Evolutionary conservation across 768 basidiomycete genomes (phyloP).

Genomic region (Collybiopsis luxurians): DNA sequence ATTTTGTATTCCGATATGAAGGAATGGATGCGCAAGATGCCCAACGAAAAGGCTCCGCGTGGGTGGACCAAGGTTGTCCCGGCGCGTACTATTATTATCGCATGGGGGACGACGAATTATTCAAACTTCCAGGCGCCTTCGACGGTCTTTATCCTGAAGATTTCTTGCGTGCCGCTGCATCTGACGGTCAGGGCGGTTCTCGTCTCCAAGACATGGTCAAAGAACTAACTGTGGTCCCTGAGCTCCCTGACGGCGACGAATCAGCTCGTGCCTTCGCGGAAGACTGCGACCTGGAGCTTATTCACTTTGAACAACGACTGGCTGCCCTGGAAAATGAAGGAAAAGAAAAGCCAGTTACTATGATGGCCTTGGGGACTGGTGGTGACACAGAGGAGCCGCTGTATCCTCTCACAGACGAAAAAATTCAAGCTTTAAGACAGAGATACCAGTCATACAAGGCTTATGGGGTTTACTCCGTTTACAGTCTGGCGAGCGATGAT

Average conservation of each 20-base stretch:
- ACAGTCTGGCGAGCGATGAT: not conserved
- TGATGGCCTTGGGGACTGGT: not conserved
- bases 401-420: not conserved
- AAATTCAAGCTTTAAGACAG: not conserved
- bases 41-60: not conserved
- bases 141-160: not conserved
- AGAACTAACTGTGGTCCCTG: not conserved
- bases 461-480: conserved; percentile 3
- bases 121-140: not conserved
- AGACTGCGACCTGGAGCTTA: not conserved
- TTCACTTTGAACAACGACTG: not conserved
- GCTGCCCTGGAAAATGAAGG: not conserved
- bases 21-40: not conserved
- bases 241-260: not conserved
- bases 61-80: not conserved
- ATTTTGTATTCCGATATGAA: conserved; percentile 4
- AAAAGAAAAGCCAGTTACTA: not conserved
- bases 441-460: conserved; percentile 3
- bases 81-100: conserved; percentile 6
- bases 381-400: not conserved
- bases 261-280: not conserved
- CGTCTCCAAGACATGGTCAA: not conserved
- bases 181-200: not conserved
- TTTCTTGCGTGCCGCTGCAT: not conserved
- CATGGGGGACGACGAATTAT: conserved; percentile 6